Base-by-base conservation (phyloP, 2,329 filamentous ascomycete genomes). In the Zymoseptoria tritici region DNA sequence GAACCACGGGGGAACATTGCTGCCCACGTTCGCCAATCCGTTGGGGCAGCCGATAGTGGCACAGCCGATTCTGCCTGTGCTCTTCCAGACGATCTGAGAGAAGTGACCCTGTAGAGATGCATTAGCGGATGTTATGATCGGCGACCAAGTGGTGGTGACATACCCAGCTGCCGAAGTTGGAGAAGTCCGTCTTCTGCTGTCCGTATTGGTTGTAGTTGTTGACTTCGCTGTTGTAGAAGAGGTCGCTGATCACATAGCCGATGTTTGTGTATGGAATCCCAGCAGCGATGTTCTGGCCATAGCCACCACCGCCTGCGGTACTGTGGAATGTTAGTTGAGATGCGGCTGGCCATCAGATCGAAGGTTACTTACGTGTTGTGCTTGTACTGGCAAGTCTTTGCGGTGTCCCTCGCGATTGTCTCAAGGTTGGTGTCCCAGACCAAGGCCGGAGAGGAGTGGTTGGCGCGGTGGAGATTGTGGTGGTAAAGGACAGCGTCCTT, bases 271-370 rank as follows among this genome's bases (percentile, higher is more conserved):
- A 74, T 1, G 75, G 70, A 62, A 83, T 80, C 63, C 86, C 80
- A 62, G 87, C 86, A 70, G 90, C 92, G 60, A 97, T 87, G 82
- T 97, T 99, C 79, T 99, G 94, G 42, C 93, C 93, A 71, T 93
- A 95, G 52, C 81, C 79, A 58, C 84, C 84, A 52, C 78, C 80
- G 64, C 83, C 84, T 54, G 82, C 77, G 26, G 76, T 72, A 67
- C 81, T 84, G 67, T 21, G 11, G 5, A 52, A 52, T 24, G 50
- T 52, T 21, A 21, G 20, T 7, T 7, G 13, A 5, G 20, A 3
- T 22, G 9, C 22, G 7, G 4, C 11, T 16, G 22, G n/a, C 2
- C 3, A 16, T 19, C 11, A 1, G 9, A 11, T 8, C 19, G 4
- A 2, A 21, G 20, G 6, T 5, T 4, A 52, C 50, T 13, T 22